Conservation (phyloP, 768 basidiomycete species). For the Pleurotus citrinopileatus region DNA sequence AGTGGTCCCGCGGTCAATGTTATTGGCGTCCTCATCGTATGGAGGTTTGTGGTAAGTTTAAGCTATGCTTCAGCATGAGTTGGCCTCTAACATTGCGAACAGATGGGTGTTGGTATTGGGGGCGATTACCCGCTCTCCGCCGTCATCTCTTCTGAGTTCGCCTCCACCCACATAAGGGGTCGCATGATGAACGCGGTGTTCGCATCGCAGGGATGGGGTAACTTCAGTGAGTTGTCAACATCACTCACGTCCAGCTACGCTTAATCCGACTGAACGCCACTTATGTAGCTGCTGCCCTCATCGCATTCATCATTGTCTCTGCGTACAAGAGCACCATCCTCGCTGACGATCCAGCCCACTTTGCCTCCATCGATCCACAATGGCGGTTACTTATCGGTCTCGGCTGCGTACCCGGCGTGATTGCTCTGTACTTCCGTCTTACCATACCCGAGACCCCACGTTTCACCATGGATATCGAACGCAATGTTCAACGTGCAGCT, state of each 20-base stretch:
- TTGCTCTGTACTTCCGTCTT: constrained; percentile 90
- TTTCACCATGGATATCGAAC: constrained; percentile 89
- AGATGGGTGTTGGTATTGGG: constrained; percentile 83
- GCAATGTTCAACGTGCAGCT: constrained; percentile 73
- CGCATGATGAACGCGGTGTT: constrained; percentile 91
- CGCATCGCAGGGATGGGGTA: constrained; percentile 85
- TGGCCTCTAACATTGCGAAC: constrained; percentile 1
- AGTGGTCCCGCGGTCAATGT: constrained; percentile 64
- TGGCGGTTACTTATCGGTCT: constrained; percentile 84
- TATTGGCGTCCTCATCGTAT: constrained; percentile 74
- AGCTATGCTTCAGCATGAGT: background rate
- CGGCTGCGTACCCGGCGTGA: constrained; percentile 74
- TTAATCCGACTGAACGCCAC: background rate
- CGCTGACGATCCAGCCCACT: constrained; percentile 33
- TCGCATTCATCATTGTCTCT: constrained; percentile 58
- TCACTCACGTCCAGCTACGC: background rate
- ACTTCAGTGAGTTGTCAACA: constrained; percentile 50
- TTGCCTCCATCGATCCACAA: constrained; percentile 62
- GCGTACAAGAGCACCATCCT: constrained; percentile 66
- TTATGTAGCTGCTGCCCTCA: constrained; percentile 55
- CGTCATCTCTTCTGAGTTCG: constrained; percentile 88
- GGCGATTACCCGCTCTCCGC: constrained; percentile 88
- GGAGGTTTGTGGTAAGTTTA: constrained; percentile 69
- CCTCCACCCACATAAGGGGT: constrained; percentile 72
- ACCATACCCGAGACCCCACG: constrained; percentile 93